A percentile compares a stretch with the other conserved stretches of the same genome.
phyloP scores from a whole-genome alignment of 371 early-diverging fungal genomes.

The Rhizopus arrhizus region DNA sequence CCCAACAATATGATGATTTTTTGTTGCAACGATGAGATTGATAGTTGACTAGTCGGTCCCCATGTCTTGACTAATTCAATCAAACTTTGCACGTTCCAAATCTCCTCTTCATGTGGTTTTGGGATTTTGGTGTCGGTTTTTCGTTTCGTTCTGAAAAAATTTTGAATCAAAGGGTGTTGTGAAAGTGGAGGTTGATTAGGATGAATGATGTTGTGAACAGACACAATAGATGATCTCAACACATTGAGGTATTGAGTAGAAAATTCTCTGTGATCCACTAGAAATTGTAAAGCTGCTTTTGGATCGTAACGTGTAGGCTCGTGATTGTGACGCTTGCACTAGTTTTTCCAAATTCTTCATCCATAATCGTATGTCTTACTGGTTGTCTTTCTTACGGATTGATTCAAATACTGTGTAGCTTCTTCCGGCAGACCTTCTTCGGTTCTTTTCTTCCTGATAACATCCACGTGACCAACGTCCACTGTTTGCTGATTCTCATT shows the following conservation, averaged over 20 bases:
- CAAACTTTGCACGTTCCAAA: neutral
- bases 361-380: too few species aligned
- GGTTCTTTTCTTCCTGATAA: conserved; percentile 16
- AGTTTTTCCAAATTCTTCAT: too few species aligned
- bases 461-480: conserved; percentile 21
- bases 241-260: conserved; percentile 1
- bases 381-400: too few species aligned
- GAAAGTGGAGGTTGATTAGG: neutral
- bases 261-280: neutral
- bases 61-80: neutral
- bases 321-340: neutral
- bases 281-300: neutral
- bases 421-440: too few species aligned
- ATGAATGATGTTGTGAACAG: neutral
- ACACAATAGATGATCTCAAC: neutral
- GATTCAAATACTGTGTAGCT: too few species aligned
- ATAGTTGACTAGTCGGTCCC: too few species aligned
- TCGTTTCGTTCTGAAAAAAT: neutral
- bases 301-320: neutral
- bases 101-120: neutral
- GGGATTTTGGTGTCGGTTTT: neutral
- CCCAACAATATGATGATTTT: conserved; percentile 15
- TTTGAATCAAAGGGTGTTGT: neutral
- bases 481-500: neutral
- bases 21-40: conserved; percentile 10